Evolutionary conservation across 106 monocot genomes (phyloP), one percentile per base, ranked within the genome.

Genomic region (Dioscorea alata): DNA sequence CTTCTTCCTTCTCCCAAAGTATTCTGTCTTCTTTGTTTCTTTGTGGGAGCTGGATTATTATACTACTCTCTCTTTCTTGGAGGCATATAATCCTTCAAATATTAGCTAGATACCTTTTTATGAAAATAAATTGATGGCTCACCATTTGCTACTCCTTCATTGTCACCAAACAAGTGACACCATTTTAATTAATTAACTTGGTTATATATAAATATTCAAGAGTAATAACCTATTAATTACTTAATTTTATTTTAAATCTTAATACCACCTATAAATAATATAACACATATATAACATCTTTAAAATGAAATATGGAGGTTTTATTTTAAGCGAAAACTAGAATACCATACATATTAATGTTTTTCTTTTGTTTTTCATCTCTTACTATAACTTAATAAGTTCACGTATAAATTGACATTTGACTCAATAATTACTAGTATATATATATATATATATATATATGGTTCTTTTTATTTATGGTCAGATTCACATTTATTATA

Each of bases 391-490:
- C 1, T 51, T 17, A 2, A 51, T 51, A 13, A 51, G 8, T 60
- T 18, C 21, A 60, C 21, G 8, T 60, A 60, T 60, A 60, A 18
- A 60, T 60, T 18, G 14, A 60, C 21, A 60, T 60, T 18, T 60
- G 21, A 18, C 14, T 60, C 14, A 18, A 60, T 60, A 60, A 18
- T 18, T 60, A 60, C 8, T 18, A 18, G 21, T 60, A 60, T 8
- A 60, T 60, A 60, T 60, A 60, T 60, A 60, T 60, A 60, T 60
- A 60, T 60, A 60, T 60, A 60, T 60, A 60, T 60, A 60, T 60
- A 60, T 60, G 8, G 12, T 22, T 28, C 28, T 28, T 28, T 28
- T 28, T 28, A 28, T 28, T 28, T 1, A 28, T n/a, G n/a, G n/a
- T n/a, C n/a, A n/a, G n/a, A n/a, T n/a, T n/a, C n/a, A n/a, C n/a